Conservation (phyloP, 352 stramenopile genomes). For the Pythium aquatile region DNA sequence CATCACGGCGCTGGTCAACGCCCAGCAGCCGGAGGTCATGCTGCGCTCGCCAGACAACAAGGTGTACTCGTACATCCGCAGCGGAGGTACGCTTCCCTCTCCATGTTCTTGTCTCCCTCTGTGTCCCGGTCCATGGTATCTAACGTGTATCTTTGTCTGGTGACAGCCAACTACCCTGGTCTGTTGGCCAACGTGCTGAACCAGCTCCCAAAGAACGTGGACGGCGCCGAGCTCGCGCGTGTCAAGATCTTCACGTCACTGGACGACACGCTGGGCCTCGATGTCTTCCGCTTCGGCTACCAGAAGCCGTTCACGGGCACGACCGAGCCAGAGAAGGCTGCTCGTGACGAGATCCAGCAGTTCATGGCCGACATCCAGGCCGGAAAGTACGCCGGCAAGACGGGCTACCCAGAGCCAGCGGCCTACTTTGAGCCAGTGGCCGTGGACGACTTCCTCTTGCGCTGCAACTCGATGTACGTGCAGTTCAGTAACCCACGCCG, state of each 20-base stretch:
- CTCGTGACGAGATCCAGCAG: slow-evolving; percentile 52
- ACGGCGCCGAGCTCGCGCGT: slow-evolving; percentile 63
- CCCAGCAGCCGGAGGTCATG: slow-evolving; percentile 78
- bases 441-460: slow-evolving; percentile 65
- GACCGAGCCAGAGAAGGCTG: slow-evolving; percentile 53
- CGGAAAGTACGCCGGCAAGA: slow-evolving; percentile 61
- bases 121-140: neutral
- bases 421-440: slow-evolving; percentile 57
- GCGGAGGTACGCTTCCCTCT: slow-evolving; percentile 30
- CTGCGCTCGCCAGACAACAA: slow-evolving; percentile 73
- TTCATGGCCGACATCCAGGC: slow-evolving; percentile 75
- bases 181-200: slow-evolving; percentile 68
- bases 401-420: slow-evolving; percentile 51
- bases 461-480: slow-evolving; percentile 82
- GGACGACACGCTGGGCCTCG: slow-evolving; percentile 80
- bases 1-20: slow-evolving; percentile 78
- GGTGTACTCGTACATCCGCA: slow-evolving; percentile 84
- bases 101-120: slow-evolving; percentile 6
- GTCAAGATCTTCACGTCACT: slow-evolving; percentile 91
- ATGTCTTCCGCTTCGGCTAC: slow-evolving; percentile 85
- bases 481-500: slow-evolving; percentile 77
- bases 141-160: neutral
- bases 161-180: slow-evolving; percentile 59
- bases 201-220: slow-evolving; percentile 63
- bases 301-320: slow-evolving; percentile 72